Percentiles rank a stretch among this genome's conserved stretches.
phyloP scores from a whole-genome alignment of 345 rosid genomes.

The Psidium friedrichsthalianum region DNA sequence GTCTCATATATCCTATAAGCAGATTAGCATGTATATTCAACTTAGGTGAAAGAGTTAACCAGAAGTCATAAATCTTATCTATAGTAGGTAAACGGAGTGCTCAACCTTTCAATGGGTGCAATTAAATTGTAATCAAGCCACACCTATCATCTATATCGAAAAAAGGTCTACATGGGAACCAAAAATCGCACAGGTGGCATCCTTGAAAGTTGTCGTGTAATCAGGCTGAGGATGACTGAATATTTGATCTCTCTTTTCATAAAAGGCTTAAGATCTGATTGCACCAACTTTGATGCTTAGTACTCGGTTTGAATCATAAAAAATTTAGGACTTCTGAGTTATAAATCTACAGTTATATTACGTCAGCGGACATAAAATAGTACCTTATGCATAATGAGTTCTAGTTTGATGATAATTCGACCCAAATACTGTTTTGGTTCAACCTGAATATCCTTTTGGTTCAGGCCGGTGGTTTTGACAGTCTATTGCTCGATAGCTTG shows the following conservation, averaged over 20 bases:
- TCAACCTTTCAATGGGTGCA: background rate
- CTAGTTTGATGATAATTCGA: background rate
- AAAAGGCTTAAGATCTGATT: background rate
- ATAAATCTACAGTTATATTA: background rate
- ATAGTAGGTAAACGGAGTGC: background rate
- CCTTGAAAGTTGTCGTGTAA: background rate
- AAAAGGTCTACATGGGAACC: background rate
- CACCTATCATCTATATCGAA: background rate
- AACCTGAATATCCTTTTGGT: background rate
- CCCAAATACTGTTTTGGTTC: background rate
- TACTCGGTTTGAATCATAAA: background rate
- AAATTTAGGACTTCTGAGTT: background rate
- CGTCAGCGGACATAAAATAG: background rate
- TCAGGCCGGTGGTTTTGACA: conserved; percentile 91
- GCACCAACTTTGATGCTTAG: background rate
- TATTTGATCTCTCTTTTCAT: background rate
- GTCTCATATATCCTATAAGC: background rate
- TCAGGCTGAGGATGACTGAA: background rate
- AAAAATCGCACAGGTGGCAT: background rate
- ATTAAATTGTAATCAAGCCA: background rate
- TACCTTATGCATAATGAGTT: background rate
- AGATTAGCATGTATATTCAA: background rate
- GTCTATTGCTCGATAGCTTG: conserved; percentile 72
- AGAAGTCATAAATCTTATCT: background rate
- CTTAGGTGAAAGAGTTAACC: background rate